Base-by-base conservation (phyloP, 2,329 filamentous ascomycete genomes). In the Diaporthe ilicicola region DNA sequence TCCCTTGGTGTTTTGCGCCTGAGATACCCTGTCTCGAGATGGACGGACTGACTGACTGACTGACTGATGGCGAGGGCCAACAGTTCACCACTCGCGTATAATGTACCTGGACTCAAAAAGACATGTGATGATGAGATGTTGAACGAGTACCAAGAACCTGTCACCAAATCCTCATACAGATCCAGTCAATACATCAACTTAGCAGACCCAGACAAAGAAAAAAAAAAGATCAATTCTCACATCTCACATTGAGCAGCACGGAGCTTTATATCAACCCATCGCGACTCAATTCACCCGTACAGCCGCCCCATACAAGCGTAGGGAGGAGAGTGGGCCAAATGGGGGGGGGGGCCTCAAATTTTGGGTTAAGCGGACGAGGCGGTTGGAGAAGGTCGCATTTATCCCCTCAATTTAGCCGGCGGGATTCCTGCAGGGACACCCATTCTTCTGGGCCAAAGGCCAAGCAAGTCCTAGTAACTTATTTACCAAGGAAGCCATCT, bases 301-400 rank as follows among this genome's bases (percentile, higher is more conserved):
- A 64, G 44, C 59, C 59, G 59, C 29, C 29, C 29, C 59, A 27
- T 50, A 50, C 29, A 37, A 37, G 59, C 27, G 59, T 44, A 37
- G 15, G 37, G 59, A 50, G 59, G 59, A 37, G 15, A 50, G 59
- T 64, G 59, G 59, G 59, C 29, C 56, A 22, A 62, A 27, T n/a
- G 17, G 78, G 73, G 3, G 76, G 69, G 72, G 2, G 76, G 69
- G 71, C 12, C 29, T 59, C 62, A 24, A 19, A 55, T 48, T 27
- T 34, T 34, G 27, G n/a, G 54, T 10, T 44, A 44, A 22, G 54
- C 42, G 59, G 39, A 48, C 6, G 5, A 29, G 56, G 27, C 42
- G 29, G 56, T 46, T 46, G 39, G 65, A 32, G 37, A 54, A 22
- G 29, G 13, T 29, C 55, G 67, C 39, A 39, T 50, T 66, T 55